phyloP scores from a whole-genome alignment of 2,329 filamentous ascomycete species.

The Fusarium subtropicale region DNA sequence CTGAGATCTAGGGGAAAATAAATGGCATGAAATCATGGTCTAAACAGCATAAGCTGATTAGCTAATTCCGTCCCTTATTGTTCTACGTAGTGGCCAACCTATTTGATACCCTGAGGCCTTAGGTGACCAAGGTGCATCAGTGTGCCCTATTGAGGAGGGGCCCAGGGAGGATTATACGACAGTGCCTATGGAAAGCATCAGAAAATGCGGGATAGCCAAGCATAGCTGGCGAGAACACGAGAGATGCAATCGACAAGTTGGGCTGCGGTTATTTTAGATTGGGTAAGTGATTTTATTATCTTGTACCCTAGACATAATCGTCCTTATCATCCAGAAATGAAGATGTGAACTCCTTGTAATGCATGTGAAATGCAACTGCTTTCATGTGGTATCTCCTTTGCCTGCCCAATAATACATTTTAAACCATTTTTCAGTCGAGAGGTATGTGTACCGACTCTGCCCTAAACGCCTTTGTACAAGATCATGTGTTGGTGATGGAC shows the following conservation, averaged over 20 bases:
- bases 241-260: background rate
- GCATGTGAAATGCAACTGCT: constrained; percentile 29
- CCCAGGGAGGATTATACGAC: background rate
- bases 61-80: too few relatives aligned
- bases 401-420: constrained; percentile 33
- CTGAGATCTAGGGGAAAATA: too few relatives aligned
- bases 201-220: background rate
- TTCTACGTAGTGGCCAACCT: too few relatives aligned
- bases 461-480: constrained; percentile 38
- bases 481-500: constrained; percentile 13
- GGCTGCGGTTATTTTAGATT: background rate
- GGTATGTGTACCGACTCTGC: constrained; percentile 18
- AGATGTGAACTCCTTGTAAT: constrained; percentile 6
- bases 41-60: too few relatives aligned
- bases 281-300: background rate
- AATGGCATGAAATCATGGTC: too few relatives aligned
- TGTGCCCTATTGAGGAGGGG: too few relatives aligned
- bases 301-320: background rate
- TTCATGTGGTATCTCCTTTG: constrained; percentile 41
- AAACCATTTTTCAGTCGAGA: constrained; percentile 13
- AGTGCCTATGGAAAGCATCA: too few relatives aligned
- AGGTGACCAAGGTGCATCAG: background rate
- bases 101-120: too few relatives aligned
- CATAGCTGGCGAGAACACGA: background rate
- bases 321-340: background rate